Conservation (phyloP, 257 asterid species). For the Solanum etuberosum region DNA sequence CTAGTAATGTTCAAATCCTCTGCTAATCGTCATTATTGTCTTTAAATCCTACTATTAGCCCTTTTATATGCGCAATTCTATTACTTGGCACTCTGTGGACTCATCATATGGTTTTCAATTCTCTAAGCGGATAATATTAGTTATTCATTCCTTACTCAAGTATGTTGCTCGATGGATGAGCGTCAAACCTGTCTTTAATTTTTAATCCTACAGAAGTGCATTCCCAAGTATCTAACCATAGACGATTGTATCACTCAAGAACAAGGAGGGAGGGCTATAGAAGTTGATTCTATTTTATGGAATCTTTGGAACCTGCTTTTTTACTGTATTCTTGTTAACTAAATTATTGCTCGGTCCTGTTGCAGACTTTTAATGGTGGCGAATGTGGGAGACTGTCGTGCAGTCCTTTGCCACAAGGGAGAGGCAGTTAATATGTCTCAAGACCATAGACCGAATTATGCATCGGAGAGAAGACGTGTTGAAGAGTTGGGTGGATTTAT, state of each 20-base stretch:
- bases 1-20: neutral
- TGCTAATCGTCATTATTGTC: neutral
- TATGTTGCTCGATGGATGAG: neutral
- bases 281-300: neutral
- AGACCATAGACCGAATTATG: slow-evolving; percentile 57
- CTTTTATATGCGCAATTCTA: neutral
- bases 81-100: slow-evolving; percentile 27
- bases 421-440: slow-evolving; percentile 73
- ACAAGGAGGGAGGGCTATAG: neutral
- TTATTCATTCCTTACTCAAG: neutral
- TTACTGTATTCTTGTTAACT: neutral
- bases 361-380: slow-evolving; percentile 78
- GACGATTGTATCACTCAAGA: neutral
- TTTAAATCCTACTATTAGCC: neutral
- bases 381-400: slow-evolving; percentile 79
- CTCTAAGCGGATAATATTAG: neutral
- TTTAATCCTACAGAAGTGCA: neutral
- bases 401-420: slow-evolving; percentile 83
- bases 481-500: slow-evolving; percentile 72
- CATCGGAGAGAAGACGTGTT: slow-evolving; percentile 51
- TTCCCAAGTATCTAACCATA: neutral
- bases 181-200: neutral
- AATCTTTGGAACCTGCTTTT: neutral
- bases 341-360: neutral
- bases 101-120: neutral